A percentile compares a stretch with the other conserved stretches of the same genome.
These are phyloP conservation scores for Vigna mungo DNA, from an alignment of 306 rosid species.

Conservation along the genomic window DNA sequence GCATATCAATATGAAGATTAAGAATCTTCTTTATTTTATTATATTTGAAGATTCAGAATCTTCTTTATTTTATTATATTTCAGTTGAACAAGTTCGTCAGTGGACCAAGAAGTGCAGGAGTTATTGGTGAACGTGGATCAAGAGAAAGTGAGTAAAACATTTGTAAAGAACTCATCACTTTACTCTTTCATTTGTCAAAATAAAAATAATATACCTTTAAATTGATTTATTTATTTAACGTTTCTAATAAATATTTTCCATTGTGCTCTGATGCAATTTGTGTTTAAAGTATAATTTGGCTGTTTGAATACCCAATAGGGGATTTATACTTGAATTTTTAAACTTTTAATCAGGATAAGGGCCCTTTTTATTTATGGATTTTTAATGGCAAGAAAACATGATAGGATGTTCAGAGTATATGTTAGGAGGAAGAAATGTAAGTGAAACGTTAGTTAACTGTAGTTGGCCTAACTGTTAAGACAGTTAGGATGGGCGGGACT, in stretches of 20 bases:
- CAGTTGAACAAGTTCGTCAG: constrained; percentile 93
- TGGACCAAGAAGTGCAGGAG: constrained; percentile 93
- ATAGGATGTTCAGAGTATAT: too few relatives aligned
- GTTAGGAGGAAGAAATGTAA: too few relatives aligned
- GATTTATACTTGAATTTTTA: background rate
- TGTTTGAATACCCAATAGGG: background rate
- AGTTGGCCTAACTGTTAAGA: too few relatives aligned
- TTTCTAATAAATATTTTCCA: constrained; percentile 10
- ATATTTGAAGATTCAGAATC: constrained; percentile 11
- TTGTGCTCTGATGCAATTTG: constrained; percentile 24
- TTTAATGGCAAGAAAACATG: constrained; percentile 6
- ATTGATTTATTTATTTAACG: constrained; percentile 13
- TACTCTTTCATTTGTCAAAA: constrained; percentile 10
- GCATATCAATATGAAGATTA: constrained; percentile 26
- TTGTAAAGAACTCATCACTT: constrained; percentile 2
- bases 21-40: constrained; percentile 15
- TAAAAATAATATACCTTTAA: background rate
- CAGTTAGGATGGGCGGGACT: too few relatives aligned
- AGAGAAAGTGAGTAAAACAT: constrained; percentile 81
- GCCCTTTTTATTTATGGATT: background rate
- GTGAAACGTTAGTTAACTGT: too few relatives aligned
- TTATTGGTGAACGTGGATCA: constrained; percentile 96
- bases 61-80: constrained; percentile 32
- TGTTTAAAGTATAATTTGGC: background rate
- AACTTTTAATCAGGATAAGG: background rate